Evolutionary conservation across 805 yeast species (phyloP).

Genomic region (Kazachstania bromeliacearum): DNA sequence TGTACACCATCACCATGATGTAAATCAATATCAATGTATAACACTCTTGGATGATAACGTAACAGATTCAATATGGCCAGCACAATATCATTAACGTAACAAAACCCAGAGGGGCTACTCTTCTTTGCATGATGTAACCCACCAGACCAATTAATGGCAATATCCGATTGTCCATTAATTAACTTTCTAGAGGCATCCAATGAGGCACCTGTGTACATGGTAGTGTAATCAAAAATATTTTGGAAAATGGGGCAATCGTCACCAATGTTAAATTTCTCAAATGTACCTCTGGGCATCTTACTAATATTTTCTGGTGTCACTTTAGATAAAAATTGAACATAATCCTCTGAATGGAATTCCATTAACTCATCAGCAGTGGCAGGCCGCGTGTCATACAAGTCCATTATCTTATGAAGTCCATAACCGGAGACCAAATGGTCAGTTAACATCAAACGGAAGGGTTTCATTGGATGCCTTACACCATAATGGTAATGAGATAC

Average conservation of each 20-base stretch:
- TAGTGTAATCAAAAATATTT: conserved; percentile 65
- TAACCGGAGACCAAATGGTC: conserved; percentile 84
- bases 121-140: conserved; percentile 92
- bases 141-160: conserved; percentile 90
- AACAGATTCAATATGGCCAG: conserved; percentile 71
- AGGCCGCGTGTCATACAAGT: conserved; percentile 69
- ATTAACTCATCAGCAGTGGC: conserved; percentile 75
- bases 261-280: conserved; percentile 79
- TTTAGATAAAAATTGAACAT: conserved; percentile 62
- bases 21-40: conserved; percentile 82
- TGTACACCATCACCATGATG: conserved; percentile 96
- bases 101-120: conserved; percentile 82
- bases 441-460: conserved; percentile 85
- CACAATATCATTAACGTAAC: conserved; percentile 85
- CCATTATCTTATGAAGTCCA: conserved; percentile 83
- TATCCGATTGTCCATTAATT: conserved; percentile 73
- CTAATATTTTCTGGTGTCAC: conserved; percentile 65
- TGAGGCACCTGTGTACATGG: conserved; percentile 81
- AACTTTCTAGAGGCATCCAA: conserved; percentile 83
- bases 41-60: conserved; percentile 74
- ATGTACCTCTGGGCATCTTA: conserved; percentile 40
- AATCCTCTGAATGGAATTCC: conserved; percentile 82
- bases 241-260: conserved; percentile 87
- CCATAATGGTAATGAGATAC: conserved; percentile 84
- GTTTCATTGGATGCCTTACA: conserved; percentile 96